A percentile compares a stretch with the other conserved stretches of the same genome.
Evolutionary conservation across 2,329 filamentous ascomycete species (phyloP).

Genomic region (Triangularia setosa): DNA sequence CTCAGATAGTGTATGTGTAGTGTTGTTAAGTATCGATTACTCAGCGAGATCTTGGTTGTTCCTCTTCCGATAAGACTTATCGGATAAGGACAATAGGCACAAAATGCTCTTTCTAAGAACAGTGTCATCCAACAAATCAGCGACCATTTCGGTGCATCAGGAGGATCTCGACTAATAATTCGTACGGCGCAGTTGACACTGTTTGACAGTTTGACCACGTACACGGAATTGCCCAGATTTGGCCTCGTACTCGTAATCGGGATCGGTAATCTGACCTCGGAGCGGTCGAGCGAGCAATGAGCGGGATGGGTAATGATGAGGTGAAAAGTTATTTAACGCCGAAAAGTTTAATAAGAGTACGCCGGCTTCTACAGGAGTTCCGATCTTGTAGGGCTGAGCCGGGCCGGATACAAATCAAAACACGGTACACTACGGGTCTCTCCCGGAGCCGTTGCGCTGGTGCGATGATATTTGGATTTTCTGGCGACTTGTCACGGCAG

Average conservation of each 20-base stretch:
- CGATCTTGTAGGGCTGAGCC: background rate
- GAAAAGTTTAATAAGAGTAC: background rate
- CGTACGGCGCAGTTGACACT: background rate
- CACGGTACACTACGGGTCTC: background rate
- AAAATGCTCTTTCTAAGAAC: no score
- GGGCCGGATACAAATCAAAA: background rate
- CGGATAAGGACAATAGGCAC: background rate
- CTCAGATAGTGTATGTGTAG: no score
- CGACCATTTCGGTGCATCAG: background rate
- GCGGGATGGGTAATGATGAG: background rate
- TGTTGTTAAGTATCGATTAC: background rate
- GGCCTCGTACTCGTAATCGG: constrained; percentile 5
- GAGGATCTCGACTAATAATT: background rate
- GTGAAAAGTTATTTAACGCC: no score
- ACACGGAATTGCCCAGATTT: background rate
- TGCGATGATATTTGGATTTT: background rate
- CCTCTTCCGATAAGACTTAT: no score
- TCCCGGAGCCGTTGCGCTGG: background rate
- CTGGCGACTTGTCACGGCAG: background rate
- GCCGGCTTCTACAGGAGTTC: background rate
- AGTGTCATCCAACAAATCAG: background rate
- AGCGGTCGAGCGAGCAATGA: background rate
- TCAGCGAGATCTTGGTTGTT: background rate
- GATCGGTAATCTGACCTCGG: background rate
- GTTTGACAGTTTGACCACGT: background rate